Evolutionary conservation across 148 eudicot species (phyloP).

Genomic region (Simmondsia chinensis): DNA sequence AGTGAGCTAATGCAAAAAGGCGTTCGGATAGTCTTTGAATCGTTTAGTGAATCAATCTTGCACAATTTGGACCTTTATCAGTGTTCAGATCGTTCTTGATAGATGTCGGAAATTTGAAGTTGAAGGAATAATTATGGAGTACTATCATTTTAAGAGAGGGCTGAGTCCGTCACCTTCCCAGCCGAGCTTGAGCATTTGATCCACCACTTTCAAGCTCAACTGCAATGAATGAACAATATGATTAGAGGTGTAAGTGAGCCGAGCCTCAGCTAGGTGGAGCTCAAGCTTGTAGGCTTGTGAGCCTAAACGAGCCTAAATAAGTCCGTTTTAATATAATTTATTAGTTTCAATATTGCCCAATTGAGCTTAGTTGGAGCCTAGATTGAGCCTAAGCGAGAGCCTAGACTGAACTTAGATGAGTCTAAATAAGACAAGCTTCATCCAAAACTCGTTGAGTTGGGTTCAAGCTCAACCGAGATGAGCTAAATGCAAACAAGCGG

Average conservation of each 20-base stretch:
- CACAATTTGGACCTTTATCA: neutral
- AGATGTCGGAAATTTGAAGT: neutral
- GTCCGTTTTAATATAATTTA: too few species aligned
- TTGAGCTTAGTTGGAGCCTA: too few species aligned
- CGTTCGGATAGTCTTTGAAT: conserved; percentile 8
- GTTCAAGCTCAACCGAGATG: too few species aligned
- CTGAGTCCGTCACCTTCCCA: conserved; percentile 89
- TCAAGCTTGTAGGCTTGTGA: too few species aligned
- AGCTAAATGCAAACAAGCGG: too few species aligned
- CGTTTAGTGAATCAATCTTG: neutral
- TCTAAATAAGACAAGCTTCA: too few species aligned
- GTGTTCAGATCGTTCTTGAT: neutral
- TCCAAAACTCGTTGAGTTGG: too few species aligned
- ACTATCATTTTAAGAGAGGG: conserved; percentile 55
- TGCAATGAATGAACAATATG: conserved; percentile 22
- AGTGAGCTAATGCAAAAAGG: conserved; percentile 1
- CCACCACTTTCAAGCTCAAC: conserved; percentile 96
- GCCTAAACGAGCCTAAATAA: too few species aligned
- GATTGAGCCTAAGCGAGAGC: too few species aligned
- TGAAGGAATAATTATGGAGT: neutral
- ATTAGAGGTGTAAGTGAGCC: neutral
- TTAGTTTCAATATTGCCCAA: too few species aligned
- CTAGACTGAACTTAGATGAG: too few species aligned
- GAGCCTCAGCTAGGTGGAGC: neutral
- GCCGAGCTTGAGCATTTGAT: conserved; percentile 94